These are phyloP conservation scores for Debaryomyces maramus DNA, from an alignment of 805 yeast species.

Conservation along the genomic window DNA sequence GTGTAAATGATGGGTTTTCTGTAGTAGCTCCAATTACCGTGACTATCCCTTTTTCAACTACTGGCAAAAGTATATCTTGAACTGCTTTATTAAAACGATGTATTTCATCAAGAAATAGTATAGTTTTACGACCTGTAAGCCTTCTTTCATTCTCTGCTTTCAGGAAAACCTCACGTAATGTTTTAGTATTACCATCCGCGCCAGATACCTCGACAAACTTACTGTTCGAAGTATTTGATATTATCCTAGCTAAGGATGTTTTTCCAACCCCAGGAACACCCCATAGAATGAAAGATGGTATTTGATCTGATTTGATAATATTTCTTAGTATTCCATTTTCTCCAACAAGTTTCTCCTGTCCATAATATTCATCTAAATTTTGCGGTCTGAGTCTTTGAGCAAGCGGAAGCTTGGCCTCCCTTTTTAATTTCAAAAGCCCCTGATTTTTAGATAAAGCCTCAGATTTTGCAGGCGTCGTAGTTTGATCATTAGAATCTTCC, in stretches of 20 bases:
- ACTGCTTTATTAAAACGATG: conserved; percentile 45
- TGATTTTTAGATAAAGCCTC: not conserved
- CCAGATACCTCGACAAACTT: conserved; percentile 43
- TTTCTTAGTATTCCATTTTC: conserved; percentile 36
- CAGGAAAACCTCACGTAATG: conserved; percentile 34
- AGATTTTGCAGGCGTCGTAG: not conserved
- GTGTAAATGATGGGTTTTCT: conserved; percentile 62
- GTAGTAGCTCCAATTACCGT: conserved; percentile 48
- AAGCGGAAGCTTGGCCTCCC: conserved; percentile 30
- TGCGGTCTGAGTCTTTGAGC: conserved; percentile 44
- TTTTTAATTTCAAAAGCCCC: conserved; percentile 13
- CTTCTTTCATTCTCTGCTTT: conserved; percentile 37
- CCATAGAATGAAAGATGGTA: conserved; percentile 45
- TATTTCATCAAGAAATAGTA: conserved; percentile 43
- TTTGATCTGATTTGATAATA: conserved; percentile 30
- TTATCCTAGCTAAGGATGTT: conserved; percentile 42
- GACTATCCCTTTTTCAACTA: conserved; percentile 39
- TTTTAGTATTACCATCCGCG: conserved; percentile 36
- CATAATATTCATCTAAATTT: conserved; percentile 37
- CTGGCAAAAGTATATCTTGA: conserved; percentile 44
- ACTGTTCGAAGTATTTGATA: conserved; percentile 30
- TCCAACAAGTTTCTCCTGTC: conserved; percentile 43
- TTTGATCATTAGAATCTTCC: not conserved
- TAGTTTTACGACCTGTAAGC: conserved; percentile 41
- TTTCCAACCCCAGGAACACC: conserved; percentile 48